Evolutionary conservation across 2,329 filamentous ascomycete genomes (phyloP), one percentile per base, ranked within the genome.

Genomic region (Cercospora brassicicola): DNA sequence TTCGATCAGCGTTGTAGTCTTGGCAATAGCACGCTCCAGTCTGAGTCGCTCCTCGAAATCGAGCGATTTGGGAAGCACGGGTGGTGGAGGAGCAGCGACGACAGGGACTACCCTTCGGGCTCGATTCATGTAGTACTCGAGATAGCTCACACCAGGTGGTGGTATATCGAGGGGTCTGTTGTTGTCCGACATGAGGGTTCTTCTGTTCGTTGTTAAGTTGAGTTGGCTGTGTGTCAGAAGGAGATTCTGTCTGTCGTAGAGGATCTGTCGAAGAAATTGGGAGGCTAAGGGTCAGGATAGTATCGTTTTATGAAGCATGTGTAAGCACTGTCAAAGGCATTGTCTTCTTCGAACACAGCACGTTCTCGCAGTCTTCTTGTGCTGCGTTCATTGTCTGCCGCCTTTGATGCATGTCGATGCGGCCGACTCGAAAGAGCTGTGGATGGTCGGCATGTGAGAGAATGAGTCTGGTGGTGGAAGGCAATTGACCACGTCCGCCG

Each of bases 71-170:
- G 66, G 11, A 64, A 36, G 60, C 48, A 20, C 42, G 10, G 33
- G 23, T 4, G 42, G 20, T 30, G 70, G 26, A 36, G 67, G 26
- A 11, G 39, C 31, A 26, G 59, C 62, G n/a, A 28, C 23, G 8
- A 11, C 15, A 62, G 60, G 15, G 56, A 62, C 66, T 26, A 66
- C 65, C 6, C 45, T 59, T 33, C 64, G 64, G 20, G 70, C 68
- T 65, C 64, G 62, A 20, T 67, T 61, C 68, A 69, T 72, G 48
- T 67, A 65, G 53, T 51, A 63, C 15, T 69, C 64, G 42, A 72
- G 48, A 2, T 30, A 28, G 30, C 61, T 60, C 56, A 70, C 59
- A 36, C 64, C 68, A 39, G 70, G 67, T 45, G 68, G 65, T 10
- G 68, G 66, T 39, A 53, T 55, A 18, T 59, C 20, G 15, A 64